Evolutionary conservation across 2,329 filamentous ascomycete species (phyloP).

Genomic region (Annulohypoxylon truncatum): DNA sequence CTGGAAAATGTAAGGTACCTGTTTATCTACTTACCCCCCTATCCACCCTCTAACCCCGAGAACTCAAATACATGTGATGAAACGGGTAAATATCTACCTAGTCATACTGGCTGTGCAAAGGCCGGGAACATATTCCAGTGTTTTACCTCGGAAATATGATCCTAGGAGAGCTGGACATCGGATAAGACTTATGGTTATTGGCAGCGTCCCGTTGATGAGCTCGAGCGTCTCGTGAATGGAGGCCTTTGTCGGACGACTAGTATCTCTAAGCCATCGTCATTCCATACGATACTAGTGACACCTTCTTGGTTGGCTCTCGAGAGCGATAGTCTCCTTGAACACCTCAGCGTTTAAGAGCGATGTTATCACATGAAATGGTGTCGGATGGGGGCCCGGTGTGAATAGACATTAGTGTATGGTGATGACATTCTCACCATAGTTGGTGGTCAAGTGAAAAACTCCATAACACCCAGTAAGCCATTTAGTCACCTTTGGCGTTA

Average conservation of each 20-base stretch:
- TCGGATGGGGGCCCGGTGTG: not conserved
- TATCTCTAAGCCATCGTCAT: not conserved
- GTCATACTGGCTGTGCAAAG: not conserved
- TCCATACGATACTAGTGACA: not conserved
- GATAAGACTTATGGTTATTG: not conserved
- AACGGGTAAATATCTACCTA: not conserved
- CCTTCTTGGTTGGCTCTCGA: not conserved
- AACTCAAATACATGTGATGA: not conserved
- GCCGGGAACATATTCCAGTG: not conserved
- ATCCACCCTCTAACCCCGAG: not conserved
- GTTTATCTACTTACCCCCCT: not conserved
- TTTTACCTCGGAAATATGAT: not conserved
- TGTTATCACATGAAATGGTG: not conserved
- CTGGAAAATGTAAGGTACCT: not conserved
- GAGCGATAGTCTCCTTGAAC: not conserved
- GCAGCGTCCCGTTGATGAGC: not conserved
- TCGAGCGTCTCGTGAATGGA: not conserved
- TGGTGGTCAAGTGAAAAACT: not conserved
- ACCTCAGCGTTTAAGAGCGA: not conserved
- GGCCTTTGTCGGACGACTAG: not conserved
- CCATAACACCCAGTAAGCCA: not conserved
- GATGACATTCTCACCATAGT: not conserved
- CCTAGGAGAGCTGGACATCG: not conserved
- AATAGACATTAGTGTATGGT: not conserved
- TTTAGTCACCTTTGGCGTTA: not conserved